phyloP scores from a whole-genome alignment of 768 basidiomycete genomes.

The Rubroboletus satanas region DNA sequence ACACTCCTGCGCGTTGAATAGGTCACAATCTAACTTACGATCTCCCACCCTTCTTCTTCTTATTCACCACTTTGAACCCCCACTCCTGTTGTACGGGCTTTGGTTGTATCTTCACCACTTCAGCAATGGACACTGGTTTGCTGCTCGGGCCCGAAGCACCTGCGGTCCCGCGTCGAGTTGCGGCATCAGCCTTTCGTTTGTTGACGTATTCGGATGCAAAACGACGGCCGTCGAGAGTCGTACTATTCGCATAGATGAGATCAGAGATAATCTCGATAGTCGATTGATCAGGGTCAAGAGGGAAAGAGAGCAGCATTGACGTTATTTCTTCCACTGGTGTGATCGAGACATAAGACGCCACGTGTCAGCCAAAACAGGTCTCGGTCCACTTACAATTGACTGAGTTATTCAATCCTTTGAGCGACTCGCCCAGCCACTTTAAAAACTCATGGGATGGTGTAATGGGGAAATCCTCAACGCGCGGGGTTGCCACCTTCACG shows the following conservation, averaged over 20 bases:
- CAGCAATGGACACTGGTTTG: slow-evolving; percentile 73
- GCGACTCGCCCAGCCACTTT: slow-evolving; percentile 81
- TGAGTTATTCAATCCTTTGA: slow-evolving; percentile 64
- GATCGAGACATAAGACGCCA: slow-evolving; percentile 17
- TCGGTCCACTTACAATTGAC: slow-evolving; percentile 47
- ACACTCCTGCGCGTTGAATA: slow-evolving; percentile 2
- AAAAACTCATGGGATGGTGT: slow-evolving; percentile 87
- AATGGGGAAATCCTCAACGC: slow-evolving; percentile 58
- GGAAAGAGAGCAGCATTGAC: slow-evolving; percentile 92
- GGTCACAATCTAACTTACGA: slow-evolving; percentile 32
- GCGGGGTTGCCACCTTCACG: slow-evolving; percentile 28
- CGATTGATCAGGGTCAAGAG: slow-evolving; percentile 78
- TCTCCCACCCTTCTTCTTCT: slow-evolving; percentile 84
- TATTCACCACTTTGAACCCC: slow-evolving; percentile 92
- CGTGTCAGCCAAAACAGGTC: neutral
- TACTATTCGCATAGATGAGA: slow-evolving; percentile 89
- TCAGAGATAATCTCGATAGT: slow-evolving; percentile 93
- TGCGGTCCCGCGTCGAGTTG: slow-evolving; percentile 45
- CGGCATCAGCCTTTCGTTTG: slow-evolving; percentile 81
- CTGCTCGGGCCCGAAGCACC: slow-evolving; percentile 31
- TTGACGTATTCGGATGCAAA: slow-evolving; percentile 91
- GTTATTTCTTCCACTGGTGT: slow-evolving; percentile 89
- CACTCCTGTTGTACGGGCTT: slow-evolving; percentile 75
- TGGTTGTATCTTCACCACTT: slow-evolving; percentile 87
- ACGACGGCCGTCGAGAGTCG: slow-evolving; percentile 90